These are phyloP conservation scores for Syzygium oleosum DNA, from an alignment of 345 rosid species.

Conservation along the genomic window DNA sequence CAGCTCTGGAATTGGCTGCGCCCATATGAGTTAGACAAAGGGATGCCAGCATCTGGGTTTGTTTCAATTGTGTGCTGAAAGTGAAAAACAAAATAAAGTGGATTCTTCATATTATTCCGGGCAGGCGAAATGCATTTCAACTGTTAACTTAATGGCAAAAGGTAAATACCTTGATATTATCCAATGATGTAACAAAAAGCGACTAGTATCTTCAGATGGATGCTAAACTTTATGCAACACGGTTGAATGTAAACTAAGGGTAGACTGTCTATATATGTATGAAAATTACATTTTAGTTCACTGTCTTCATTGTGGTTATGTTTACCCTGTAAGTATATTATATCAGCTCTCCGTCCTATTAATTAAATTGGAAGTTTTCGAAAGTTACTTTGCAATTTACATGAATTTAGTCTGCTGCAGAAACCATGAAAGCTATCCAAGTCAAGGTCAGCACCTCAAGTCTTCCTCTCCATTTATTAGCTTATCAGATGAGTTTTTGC, in stretches of 20 bases:
- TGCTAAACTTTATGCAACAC: background rate
- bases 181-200: background rate
- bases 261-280: background rate
- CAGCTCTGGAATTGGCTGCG: background rate
- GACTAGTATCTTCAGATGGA: background rate
- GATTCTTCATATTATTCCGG: background rate
- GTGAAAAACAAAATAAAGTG: background rate
- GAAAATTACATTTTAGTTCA: background rate
- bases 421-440: background rate
- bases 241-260: background rate
- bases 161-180: background rate
- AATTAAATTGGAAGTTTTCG: background rate
- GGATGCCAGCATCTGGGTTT: background rate
- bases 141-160: background rate
- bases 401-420: background rate
- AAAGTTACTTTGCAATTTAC: background rate
- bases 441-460: background rate
- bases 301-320: background rate
- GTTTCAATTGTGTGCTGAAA: background rate
- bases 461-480: background rate
- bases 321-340: background rate
- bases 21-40: background rate
- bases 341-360: background rate
- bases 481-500: background rate
- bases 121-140: background rate